Conservation (phyloP, 2,329 filamentous ascomycete genomes). For the Fusarium setosum region DNA sequence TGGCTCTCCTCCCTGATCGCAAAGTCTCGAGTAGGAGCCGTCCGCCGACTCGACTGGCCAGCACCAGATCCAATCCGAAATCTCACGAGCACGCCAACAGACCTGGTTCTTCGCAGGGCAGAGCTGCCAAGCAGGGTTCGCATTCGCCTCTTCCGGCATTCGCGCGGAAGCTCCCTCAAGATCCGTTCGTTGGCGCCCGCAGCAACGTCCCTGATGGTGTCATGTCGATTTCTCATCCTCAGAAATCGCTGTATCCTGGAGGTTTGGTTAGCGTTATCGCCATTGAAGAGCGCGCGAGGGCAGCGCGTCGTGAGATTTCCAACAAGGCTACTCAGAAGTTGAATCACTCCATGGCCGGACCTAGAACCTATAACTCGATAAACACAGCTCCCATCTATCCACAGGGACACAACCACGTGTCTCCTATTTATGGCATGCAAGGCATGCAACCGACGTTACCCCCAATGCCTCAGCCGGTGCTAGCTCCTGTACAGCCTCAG, state of each 20-base stretch:
- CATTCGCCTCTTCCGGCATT: conserved; percentile 27
- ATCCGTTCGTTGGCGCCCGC: conserved; percentile 20
- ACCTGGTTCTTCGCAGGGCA: conserved; percentile 28
- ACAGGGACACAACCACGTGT: conserved; percentile 4
- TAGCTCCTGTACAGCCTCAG: neutral
- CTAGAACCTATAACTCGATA: neutral
- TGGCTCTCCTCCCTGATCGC: conserved; percentile 24
- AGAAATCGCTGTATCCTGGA: conserved; percentile 21
- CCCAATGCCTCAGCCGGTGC: neutral
- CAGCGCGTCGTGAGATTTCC: conserved; percentile 22
- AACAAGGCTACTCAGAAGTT: neutral
- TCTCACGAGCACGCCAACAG: conserved; percentile 23
- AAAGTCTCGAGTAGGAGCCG: neutral
- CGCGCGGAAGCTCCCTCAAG: conserved; percentile 26
- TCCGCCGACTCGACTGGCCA: conserved; percentile 5
- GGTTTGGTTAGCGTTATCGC: conserved; percentile 29
- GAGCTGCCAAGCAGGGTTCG: neutral
- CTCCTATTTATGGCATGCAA: conserved; percentile 10
- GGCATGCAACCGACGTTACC: neutral
- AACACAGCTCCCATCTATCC: neutral
- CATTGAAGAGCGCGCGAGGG: conserved; percentile 26
- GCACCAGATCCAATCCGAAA: conserved; percentile 28
- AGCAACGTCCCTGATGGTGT: neutral
- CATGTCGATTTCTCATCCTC: neutral
- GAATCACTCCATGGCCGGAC: neutral